Conservation (phyloP, 768 basidiomycete species). For the Agaricus subrufescens region DNA sequence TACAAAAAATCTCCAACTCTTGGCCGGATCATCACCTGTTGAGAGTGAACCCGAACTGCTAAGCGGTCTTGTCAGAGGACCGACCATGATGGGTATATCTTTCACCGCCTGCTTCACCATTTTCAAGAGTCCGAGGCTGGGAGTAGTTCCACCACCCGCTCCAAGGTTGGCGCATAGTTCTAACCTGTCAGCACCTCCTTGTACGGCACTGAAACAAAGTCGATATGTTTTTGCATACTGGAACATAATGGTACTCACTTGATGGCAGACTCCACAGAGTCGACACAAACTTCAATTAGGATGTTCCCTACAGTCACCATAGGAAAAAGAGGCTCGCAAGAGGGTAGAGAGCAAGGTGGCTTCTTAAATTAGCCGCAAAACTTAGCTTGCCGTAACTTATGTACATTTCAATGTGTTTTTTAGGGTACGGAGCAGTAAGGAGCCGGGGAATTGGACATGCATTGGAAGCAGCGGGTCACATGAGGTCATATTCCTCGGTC, state of each 20-base stretch:
- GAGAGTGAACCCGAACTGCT: slow-evolving; percentile 2
- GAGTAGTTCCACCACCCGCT: slow-evolving; percentile 78
- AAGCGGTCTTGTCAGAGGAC: slow-evolving; percentile 2
- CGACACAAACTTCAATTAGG: slow-evolving; percentile 23
- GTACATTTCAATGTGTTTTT: no score
- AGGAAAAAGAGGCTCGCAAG: not conserved
- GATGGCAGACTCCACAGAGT: slow-evolving; percentile 23
- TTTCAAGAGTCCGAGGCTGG: slow-evolving; percentile 69
- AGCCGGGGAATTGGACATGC: no score
- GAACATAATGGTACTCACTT: slow-evolving; percentile 12
- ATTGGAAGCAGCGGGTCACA: not conserved
- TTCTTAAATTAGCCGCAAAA: no score
- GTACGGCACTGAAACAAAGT: slow-evolving; percentile 48
- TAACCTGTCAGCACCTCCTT: slow-evolving; percentile 70
- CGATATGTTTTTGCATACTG: not conserved
- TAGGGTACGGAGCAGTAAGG: no score
- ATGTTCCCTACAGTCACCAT: slow-evolving; percentile 7
- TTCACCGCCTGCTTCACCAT: slow-evolving; percentile 46
- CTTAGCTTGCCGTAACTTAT: no score
- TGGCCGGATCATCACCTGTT: slow-evolving; percentile 76
- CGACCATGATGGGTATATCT: slow-evolving; percentile 64
- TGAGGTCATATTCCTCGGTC: not conserved
- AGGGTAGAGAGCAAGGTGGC: not conserved
- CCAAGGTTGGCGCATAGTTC: slow-evolving; percentile 70
- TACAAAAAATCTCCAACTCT: slow-evolving; percentile 79